Conservation (phyloP, 1,284 basidiomycete genomes). For the Golubevia sp. region DNA sequence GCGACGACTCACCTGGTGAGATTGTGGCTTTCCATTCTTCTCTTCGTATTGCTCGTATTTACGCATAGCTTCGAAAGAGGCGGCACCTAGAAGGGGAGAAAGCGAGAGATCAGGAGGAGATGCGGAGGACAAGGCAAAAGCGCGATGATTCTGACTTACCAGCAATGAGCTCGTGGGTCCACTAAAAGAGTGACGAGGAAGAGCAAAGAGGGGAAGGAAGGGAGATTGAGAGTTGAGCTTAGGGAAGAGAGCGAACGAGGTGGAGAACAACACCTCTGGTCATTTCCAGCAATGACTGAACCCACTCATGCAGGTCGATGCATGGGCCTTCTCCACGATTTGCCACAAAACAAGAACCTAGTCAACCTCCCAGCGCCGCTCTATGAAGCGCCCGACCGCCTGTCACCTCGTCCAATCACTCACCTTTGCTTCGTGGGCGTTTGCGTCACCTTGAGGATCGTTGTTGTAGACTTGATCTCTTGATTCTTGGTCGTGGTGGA, state of each 20-base stretch:
- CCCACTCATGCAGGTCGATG: not conserved
- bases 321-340: no score
- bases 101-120: not conserved
- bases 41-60: constrained; percentile 67
- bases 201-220: not conserved
- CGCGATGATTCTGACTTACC: constrained; percentile 62
- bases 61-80: constrained; percentile 65
- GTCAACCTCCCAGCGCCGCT: no score
- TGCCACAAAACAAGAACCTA: no score
- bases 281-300: not conserved
- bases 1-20: constrained; percentile 60
- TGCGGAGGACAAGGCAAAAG: not conserved
- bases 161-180: constrained; percentile 72
- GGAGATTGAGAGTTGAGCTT: not conserved
- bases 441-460: not conserved
- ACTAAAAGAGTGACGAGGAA: no score
- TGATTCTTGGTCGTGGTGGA: not conserved
- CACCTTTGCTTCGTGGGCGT: not conserved
- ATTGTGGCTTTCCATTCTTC: constrained; percentile 64
- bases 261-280: not conserved
- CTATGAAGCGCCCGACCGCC: not conserved
- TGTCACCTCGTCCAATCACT: not conserved
- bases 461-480: not conserved
- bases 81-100: constrained; percentile 1
- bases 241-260: not conserved